Conservation (phyloP, 345 rosid species). For the Acer negundo region DNA sequence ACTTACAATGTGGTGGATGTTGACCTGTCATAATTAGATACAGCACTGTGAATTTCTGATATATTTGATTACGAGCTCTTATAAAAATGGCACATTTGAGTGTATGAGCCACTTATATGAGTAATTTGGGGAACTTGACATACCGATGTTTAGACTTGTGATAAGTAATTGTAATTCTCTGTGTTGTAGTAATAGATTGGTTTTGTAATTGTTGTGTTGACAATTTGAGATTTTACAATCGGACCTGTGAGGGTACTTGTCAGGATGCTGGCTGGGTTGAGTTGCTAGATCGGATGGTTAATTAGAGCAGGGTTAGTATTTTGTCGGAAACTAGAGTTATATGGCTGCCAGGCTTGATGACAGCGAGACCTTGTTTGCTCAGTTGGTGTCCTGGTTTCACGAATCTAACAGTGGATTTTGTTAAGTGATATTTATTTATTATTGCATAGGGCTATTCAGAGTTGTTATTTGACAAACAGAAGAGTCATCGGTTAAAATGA, state of each 20-base stretch:
- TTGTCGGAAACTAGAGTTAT: neutral
- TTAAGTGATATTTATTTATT: neutral
- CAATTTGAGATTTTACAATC: neutral
- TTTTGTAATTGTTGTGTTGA: neutral
- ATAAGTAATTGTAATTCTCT: neutral
- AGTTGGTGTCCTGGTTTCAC: neutral
- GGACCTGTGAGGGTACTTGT: neutral
- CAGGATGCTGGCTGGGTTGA: neutral
- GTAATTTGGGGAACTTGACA: neutral
- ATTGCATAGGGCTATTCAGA: neutral
- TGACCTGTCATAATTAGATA: neutral
- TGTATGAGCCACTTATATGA: neutral
- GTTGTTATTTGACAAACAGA: neutral
- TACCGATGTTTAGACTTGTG: too few relatives aligned
- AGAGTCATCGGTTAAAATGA: too few relatives aligned
- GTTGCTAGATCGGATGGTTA: neutral
- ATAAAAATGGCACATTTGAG: neutral
- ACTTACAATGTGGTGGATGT: neutral
- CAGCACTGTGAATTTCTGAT: neutral
- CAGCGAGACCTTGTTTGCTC: neutral
- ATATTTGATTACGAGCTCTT: neutral
- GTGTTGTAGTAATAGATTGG: neutral
- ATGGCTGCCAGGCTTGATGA: neutral
- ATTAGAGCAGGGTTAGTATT: neutral
- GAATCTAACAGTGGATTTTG: neutral